These are phyloP conservation scores for Zygosaccharomyces bailii DNA, from an alignment of 805 yeast genomes.

Conservation along the genomic window DNA sequence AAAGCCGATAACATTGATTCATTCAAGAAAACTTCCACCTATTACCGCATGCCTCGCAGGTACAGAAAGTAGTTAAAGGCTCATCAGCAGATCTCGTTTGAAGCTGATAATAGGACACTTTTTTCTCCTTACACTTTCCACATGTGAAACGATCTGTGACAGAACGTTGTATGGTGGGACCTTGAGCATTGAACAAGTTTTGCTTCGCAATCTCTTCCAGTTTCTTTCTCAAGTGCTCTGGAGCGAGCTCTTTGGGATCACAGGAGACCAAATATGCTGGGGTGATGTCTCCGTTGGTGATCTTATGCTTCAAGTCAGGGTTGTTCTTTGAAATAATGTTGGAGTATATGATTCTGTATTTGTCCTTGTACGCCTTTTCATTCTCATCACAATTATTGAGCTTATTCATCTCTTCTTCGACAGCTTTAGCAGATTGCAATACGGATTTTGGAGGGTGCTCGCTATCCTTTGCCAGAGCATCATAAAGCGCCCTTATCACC, in stretches of 20 bases:
- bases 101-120: constrained; percentile 94
- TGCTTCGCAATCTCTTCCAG: constrained; percentile 81
- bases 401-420: constrained; percentile 69
- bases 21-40: constrained; percentile 90
- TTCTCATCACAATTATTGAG: constrained; percentile 54
- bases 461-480: constrained; percentile 84
- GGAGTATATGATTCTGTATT: constrained; percentile 80
- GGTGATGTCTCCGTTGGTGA: constrained; percentile 62
- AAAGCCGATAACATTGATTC: constrained; percentile 1
- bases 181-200: constrained; percentile 94
- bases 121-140: constrained; percentile 96
- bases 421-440: constrained; percentile 58
- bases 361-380: constrained; percentile 62
- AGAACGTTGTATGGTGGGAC: constrained; percentile 93
- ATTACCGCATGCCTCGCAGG: constrained; percentile 96
- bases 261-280: constrained; percentile 68
- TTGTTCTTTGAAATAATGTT: constrained; percentile 86
- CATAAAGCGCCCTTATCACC: constrained; percentile 78
- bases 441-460: constrained; percentile 57
- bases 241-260: constrained; percentile 95
- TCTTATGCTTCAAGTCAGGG: constrained; percentile 71
- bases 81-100: constrained; percentile 99
- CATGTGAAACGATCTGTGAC: constrained; percentile 95
- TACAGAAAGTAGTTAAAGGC: constrained; percentile 96
- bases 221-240: constrained; percentile 82